Conservation (phyloP, 805 yeast species). For the Cyberlindnera subsufficiens region DNA sequence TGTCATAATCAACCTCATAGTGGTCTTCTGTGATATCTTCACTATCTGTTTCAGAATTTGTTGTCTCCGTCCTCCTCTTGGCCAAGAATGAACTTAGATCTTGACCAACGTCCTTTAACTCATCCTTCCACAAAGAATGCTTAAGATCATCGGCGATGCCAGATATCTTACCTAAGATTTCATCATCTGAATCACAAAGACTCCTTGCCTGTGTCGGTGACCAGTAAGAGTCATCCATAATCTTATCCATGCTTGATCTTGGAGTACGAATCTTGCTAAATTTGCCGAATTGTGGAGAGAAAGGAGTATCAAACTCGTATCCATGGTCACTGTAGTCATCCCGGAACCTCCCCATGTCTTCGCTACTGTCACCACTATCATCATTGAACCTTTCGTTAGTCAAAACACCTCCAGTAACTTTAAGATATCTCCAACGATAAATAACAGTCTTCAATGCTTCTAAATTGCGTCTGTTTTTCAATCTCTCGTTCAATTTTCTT, state of each 20-base stretch:
- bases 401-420: conserved; percentile 1
- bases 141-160: conserved; percentile 13
- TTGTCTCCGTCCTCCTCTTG: no score
- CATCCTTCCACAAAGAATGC: conserved; percentile 16
- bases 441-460: conserved; percentile 31
- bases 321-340: background rate
- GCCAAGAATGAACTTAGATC: conserved; percentile 8
- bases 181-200: conserved; percentile 2
- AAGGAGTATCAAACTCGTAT: conserved; percentile 1
- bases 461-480: conserved; percentile 26
- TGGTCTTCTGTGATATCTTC: no score
- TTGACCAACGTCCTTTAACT: conserved; percentile 9
- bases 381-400: background rate
- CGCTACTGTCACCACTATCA: background rate
- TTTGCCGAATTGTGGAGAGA: background rate
- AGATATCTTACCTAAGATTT: conserved; percentile 9
- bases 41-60: no score
- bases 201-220: conserved; percentile 2
- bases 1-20: no score
- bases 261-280: conserved; percentile 5
- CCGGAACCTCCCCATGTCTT: background rate
- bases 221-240: conserved; percentile 13
- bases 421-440: conserved; percentile 28
- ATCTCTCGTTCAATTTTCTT: conserved; percentile 46
- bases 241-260: conserved; percentile 2